Percentiles rank a stretch among this genome's conserved stretches.
Conservation (phyloP, 345 rosid species). For the Hevea brasiliensis region DNA sequence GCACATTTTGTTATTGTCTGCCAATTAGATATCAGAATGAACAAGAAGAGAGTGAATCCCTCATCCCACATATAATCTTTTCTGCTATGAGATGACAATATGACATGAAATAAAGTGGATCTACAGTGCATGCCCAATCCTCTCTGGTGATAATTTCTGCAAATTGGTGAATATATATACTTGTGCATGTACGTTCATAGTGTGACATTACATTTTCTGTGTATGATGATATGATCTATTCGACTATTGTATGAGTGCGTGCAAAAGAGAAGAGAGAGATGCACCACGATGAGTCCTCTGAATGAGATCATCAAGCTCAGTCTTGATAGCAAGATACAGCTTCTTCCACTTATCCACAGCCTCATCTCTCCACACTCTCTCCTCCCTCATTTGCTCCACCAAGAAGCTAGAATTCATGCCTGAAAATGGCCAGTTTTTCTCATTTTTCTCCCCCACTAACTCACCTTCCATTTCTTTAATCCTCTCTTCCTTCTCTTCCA, state of each 20-base stretch:
- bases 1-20: background rate
- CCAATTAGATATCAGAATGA: background rate
- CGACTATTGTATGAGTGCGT: background rate
- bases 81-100: background rate
- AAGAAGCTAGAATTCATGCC: slow-evolving; percentile 21
- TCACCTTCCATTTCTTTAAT: slow-evolving; percentile 23
- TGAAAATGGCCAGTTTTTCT: slow-evolving; percentile 37
- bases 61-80: background rate
- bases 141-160: background rate
- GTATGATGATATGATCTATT: background rate
- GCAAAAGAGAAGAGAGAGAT: background rate
- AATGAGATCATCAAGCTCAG: slow-evolving; percentile 80
- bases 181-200: background rate
- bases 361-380: slow-evolving; percentile 65
- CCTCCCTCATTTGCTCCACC: slow-evolving; percentile 63
- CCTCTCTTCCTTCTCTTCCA: slow-evolving; percentile 51
- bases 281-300: slow-evolving; percentile 51
- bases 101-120: slow-evolving; percentile 12
- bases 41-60: background rate
- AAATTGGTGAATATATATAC: background rate
- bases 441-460: slow-evolving; percentile 14
- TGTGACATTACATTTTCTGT: background rate
- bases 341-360: slow-evolving; percentile 83
- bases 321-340: slow-evolving; percentile 76
- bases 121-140: background rate